Evolutionary conservation across 2,329 filamentous ascomycete genomes (phyloP).

Genomic region (Herpotrichia juniperi): DNA sequence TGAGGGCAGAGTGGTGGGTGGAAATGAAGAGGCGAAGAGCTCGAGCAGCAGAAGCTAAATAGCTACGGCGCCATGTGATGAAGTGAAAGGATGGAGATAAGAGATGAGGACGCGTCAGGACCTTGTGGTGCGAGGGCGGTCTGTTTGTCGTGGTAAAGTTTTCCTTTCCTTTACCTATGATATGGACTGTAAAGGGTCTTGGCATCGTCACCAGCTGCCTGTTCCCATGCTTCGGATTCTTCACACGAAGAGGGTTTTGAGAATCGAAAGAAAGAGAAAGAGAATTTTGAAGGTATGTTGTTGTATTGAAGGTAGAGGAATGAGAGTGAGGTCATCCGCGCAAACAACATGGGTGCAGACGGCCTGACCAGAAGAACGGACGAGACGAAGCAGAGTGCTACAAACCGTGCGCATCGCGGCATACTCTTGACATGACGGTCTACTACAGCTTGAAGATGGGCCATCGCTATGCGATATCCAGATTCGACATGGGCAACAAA

Average conservation of each 20-base stretch:
- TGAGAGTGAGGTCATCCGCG: neutral
- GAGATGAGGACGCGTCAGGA: neutral
- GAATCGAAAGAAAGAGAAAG: neutral
- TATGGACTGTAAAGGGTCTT: neutral
- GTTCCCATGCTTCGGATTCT: neutral
- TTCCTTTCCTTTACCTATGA: neutral
- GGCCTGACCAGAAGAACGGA: slow-evolving; percentile 1
- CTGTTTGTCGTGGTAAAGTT: neutral
- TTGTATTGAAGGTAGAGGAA: neutral
- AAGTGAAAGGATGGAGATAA: neutral
- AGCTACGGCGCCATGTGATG: neutral
- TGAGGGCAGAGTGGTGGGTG: neutral
- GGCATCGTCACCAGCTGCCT: neutral
- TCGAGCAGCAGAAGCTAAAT: neutral
- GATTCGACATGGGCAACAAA: neutral
- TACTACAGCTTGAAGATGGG: neutral
- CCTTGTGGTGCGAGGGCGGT: neutral
- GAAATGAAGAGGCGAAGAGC: neutral
- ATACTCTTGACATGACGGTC: neutral
- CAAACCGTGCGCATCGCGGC: neutral
- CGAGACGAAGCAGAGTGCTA: neutral
- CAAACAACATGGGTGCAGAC: neutral
- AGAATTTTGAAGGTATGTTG: neutral
- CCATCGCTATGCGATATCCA: too few relatives aligned
- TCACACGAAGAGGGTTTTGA: neutral